These are phyloP conservation scores for Vanilla planifolia DNA, from an alignment of 106 monocot species.

Conservation along the genomic window DNA sequence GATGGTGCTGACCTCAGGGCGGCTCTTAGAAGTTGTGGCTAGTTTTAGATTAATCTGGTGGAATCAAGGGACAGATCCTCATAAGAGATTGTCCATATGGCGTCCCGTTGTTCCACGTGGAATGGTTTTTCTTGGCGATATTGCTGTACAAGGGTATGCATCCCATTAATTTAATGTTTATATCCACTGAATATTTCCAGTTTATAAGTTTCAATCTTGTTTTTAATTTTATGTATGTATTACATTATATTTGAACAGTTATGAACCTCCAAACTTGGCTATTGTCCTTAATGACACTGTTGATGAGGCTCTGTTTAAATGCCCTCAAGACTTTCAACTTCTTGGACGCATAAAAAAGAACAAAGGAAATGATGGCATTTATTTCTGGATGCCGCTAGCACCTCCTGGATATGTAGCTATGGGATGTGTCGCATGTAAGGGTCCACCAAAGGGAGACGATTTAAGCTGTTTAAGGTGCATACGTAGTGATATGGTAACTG, in stretches of 20 bases:
- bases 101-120: slow-evolving; percentile 73
- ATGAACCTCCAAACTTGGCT: slow-evolving; percentile 83
- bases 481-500: slow-evolving; percentile 83
- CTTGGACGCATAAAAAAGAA: slow-evolving; percentile 71
- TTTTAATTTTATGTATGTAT: not conserved
- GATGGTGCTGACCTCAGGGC: slow-evolving; percentile 38
- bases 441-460: slow-evolving; percentile 41
- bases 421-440: slow-evolving; percentile 85
- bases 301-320: slow-evolving; percentile 53
- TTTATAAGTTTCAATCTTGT: no score
- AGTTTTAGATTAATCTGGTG: slow-evolving; percentile 89
- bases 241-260: slow-evolving; percentile 36
- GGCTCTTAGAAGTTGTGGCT: slow-evolving; percentile 64
- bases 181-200: no score
- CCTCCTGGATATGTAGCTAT: slow-evolving; percentile 89
- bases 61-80: slow-evolving; percentile 55
- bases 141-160: slow-evolving; percentile 82
- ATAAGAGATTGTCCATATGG: slow-evolving; percentile 87
- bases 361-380: slow-evolving; percentile 46
- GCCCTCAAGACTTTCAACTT: slow-evolving; percentile 66
- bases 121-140: slow-evolving; percentile 86
- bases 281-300: slow-evolving; percentile 57
- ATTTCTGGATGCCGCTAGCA: slow-evolving; percentile 84
- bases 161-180: not conserved
- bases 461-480: slow-evolving; percentile 76